phyloP scores from a whole-genome alignment of 2,329 filamentous ascomycete species.

The Fonsecaea pedrosoi region DNA sequence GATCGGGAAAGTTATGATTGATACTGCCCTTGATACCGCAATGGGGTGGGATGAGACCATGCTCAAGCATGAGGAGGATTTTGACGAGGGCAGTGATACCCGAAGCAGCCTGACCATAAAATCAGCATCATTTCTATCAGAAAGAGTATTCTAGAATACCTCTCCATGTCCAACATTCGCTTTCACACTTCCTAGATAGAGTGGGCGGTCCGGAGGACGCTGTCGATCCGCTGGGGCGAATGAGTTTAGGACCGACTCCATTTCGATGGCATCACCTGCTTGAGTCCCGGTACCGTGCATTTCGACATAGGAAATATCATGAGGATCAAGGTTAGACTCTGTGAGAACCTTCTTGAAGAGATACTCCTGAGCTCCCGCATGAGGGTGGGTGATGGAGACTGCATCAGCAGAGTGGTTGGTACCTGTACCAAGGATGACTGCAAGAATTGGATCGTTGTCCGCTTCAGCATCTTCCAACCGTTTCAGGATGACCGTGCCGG shows the following conservation, averaged over 20 bases:
- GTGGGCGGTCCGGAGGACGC: constrained; percentile 23
- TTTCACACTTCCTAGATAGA: constrained; percentile 69
- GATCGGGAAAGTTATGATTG: constrained; percentile 54
- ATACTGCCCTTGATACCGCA: constrained; percentile 65
- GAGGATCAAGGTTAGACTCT: constrained; percentile 62
- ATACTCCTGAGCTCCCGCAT: constrained; percentile 41
- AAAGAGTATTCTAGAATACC: constrained; percentile 8
- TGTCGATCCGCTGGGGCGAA: constrained; percentile 56
- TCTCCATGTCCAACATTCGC: constrained; percentile 70
- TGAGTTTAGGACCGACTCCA: constrained; percentile 73
- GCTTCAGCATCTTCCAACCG: constrained; percentile 56
- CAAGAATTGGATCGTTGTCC: constrained; percentile 58
- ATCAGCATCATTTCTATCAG: not conserved
- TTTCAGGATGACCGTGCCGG: constrained; percentile 60
- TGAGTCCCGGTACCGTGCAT: constrained; percentile 91
- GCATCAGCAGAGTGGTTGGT: constrained; percentile 58
- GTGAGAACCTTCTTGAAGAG: constrained; percentile 51
- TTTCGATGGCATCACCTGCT: constrained; percentile 81
- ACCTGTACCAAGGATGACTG: constrained; percentile 50
- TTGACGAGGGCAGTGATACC: constrained; percentile 62
- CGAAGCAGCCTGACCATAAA: constrained; percentile 21
- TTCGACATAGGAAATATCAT: constrained; percentile 82
- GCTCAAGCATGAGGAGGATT: constrained; percentile 67
- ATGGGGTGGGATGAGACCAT: constrained; percentile 67
- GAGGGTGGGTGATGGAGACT: constrained; percentile 46